A percentile compares a stretch with the other conserved stretches of the same genome.
phyloP scores from a whole-genome alignment of 1,284 basidiomycete genomes.

The Puccinia sorghi region DNA sequence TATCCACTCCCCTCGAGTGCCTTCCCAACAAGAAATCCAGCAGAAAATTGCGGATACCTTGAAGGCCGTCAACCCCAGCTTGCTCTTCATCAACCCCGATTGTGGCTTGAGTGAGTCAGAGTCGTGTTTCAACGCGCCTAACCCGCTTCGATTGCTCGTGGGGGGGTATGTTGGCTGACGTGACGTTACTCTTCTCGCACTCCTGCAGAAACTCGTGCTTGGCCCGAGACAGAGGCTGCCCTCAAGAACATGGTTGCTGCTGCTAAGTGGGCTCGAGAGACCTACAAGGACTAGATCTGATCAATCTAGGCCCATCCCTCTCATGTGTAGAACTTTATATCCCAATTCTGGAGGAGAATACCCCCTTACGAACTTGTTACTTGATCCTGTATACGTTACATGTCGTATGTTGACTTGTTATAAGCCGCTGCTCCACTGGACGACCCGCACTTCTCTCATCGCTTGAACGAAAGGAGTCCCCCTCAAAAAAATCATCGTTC shows the following conservation, averaged over 20 bases:
- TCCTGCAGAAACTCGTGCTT: constrained; percentile 70
- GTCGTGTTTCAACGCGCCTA: too few species aligned
- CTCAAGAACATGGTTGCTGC: constrained; percentile 77
- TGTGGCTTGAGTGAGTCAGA: constrained; percentile 62
- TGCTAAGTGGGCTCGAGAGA: constrained; percentile 50
- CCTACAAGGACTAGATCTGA: constrained; percentile 45
- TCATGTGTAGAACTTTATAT: neutral
- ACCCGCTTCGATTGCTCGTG: neutral
- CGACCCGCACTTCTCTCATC: too few species aligned
- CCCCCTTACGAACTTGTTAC: neutral
- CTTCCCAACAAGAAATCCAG: constrained; percentile 88
- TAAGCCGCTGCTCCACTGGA: too few species aligned
- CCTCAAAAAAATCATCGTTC: too few species aligned
- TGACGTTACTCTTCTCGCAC: neutral
- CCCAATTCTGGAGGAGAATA: neutral
- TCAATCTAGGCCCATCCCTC: neutral
- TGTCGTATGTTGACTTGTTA: neutral
- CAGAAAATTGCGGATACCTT: constrained; percentile 81
- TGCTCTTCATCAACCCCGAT: constrained; percentile 83
- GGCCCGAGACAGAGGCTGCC: constrained; percentile 89
- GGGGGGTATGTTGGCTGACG: neutral
- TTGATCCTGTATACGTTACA: neutral
- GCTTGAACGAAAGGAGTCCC: too few species aligned
- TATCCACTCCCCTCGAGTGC: constrained; percentile 99
- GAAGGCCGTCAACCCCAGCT: constrained; percentile 46